Evolutionary conservation across 73 alveolate genomes (phyloP).

Genomic region (Diophrys sp.): DNA sequence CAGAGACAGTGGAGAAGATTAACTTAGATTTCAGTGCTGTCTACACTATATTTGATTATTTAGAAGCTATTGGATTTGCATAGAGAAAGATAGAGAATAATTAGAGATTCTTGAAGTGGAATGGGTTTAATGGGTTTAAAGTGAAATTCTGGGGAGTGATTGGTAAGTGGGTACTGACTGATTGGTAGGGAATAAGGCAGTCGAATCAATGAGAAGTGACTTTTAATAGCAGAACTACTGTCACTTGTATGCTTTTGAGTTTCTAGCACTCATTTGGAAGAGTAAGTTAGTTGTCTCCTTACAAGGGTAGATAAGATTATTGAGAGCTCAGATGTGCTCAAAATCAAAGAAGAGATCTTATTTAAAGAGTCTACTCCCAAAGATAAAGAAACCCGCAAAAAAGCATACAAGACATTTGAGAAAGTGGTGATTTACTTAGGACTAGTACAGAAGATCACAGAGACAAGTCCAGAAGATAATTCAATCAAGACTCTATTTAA

Average conservation of each 20-base stretch:
- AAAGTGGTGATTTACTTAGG: slow-evolving; percentile 26
- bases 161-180: slow-evolving; percentile 5
- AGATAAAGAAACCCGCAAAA: slow-evolving; percentile 3
- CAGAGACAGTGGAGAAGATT: slow-evolving; percentile 44
- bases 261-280: neutral
- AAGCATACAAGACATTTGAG: neutral
- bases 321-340: slow-evolving; percentile 1
- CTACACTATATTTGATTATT: slow-evolving; percentile 20
- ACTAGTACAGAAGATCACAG: slow-evolving; percentile 1
- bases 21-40: slow-evolving; percentile 38
- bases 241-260: slow-evolving; percentile 13
- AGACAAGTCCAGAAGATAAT: neutral
- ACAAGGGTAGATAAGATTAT: slow-evolving; percentile 1
- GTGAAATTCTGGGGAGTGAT: neutral
- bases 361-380: slow-evolving; percentile 15
- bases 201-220: slow-evolving; percentile 9
- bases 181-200: neutral
- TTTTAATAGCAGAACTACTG: neutral
- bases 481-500: too few species aligned
- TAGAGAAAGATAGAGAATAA: slow-evolving; percentile 12
- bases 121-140: slow-evolving; percentile 12
- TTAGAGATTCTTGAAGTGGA: slow-evolving; percentile 17
- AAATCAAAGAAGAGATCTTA: neutral
- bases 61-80: slow-evolving; percentile 22
- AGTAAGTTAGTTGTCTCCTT: neutral